Conservation (phyloP, 2,329 filamentous ascomycete genomes). For the Monilinia laxa region DNA sequence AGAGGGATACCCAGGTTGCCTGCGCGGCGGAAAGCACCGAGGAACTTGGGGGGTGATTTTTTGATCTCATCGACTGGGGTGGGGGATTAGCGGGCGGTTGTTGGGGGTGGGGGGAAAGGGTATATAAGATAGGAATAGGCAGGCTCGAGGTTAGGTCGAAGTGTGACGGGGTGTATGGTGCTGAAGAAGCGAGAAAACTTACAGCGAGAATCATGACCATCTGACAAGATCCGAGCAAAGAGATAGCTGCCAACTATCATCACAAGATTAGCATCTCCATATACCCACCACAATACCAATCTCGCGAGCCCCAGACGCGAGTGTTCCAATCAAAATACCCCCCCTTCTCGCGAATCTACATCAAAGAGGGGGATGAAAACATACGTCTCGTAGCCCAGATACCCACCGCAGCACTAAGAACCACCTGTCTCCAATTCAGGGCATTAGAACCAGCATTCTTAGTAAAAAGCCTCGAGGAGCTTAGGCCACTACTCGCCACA, state of each 20-base stretch:
- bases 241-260: conserved; percentile 13
- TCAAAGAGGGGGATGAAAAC: conserved; percentile 30
- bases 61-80: conserved; percentile 51
- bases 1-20: conserved; percentile 67
- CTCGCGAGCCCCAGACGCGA: neutral
- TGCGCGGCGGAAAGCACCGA: conserved; percentile 58
- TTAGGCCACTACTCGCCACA: conserved; percentile 42
- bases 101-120: neutral
- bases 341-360: too few relatives aligned
- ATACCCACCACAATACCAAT: neutral
- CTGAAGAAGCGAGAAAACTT: neutral
- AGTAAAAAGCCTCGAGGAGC: conserved; percentile 48
- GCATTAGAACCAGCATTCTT: conserved; percentile 43
- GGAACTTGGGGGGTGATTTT: conserved; percentile 52
- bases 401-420: conserved; percentile 53
- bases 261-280: neutral
- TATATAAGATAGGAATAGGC: neutral
- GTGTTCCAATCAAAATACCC: too few relatives aligned
- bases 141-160: too few relatives aligned
- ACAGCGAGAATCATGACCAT: conserved; percentile 16
- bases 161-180: neutral
- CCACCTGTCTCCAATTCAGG: conserved; percentile 63
- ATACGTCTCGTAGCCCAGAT: conserved; percentile 62
- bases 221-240: neutral
- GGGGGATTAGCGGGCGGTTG: neutral